Base-by-base conservation (phyloP, 2,329 filamentous ascomycete genomes). In the Thielaviopsis euricoi region DNA sequence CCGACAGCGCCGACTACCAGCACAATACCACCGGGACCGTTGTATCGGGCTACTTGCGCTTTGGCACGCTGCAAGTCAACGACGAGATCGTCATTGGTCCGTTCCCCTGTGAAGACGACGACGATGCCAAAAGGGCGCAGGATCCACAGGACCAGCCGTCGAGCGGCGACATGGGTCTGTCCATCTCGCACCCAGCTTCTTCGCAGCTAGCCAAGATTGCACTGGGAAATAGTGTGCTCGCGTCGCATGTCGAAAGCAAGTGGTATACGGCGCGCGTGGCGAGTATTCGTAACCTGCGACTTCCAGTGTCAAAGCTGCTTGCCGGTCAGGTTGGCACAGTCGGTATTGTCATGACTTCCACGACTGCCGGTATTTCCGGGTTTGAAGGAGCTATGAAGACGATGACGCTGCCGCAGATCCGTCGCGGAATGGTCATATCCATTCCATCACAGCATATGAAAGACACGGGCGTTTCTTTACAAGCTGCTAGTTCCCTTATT, bases 311-410 rank as follows among this genome's bases (percentile, higher is more conserved):
- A 52, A 81, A 78, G 0, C 76, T 97, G 7, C 77, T 83, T 55
- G 77, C 83, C 17, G 89, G 88, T 10, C 91, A 98, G 70, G 89
- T 91, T 6, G 93, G 91, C 0, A 96, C 90, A 0, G 79, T 98
- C 57, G 91, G 90, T 0, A 74, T 97, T 55, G 77, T 85, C 2
- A 76, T 85, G n/a, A 73, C 78, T 63, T 9, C 63, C 64, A 37
- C 69, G 70, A 61, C 25, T 64, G 63, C 49, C 58, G 62, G 46
- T 64, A 33, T 6, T 10, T 10, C 9, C 25, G 25, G 25, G 7
- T 7, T 7, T 10, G 64, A 49, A 63, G 64, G 51, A 29, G 52
- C 29, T 3, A 59, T 57, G 17, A 58, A 52, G 12, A 26, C 54
- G 10, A 26, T 53, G 10, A 66, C 70, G 22, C 62, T 65, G 12